Evolutionary conservation across 257 asterid species (phyloP).

Genomic region (Plectranthus barbatus): DNA sequence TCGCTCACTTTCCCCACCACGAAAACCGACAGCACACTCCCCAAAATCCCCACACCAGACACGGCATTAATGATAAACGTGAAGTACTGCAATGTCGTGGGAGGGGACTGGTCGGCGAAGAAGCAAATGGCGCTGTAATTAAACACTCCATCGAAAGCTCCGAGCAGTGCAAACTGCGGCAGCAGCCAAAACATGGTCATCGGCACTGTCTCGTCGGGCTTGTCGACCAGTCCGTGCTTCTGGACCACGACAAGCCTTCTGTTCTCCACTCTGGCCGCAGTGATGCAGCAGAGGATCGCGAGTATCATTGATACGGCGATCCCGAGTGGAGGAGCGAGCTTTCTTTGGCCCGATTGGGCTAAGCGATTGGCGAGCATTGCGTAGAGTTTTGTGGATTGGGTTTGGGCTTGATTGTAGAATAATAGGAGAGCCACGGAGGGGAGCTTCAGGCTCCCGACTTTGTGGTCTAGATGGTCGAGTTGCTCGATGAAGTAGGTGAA

Average conservation of each 20-base stretch:
- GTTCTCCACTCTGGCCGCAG: slow-evolving; percentile 41
- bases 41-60: slow-evolving; percentile 23
- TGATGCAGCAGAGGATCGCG: slow-evolving; percentile 33
- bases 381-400: neutral
- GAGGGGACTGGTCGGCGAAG: slow-evolving; percentile 27
- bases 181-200: slow-evolving; percentile 45
- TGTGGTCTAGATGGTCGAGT: slow-evolving; percentile 15
- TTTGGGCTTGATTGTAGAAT: slow-evolving; percentile 24
- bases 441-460: slow-evolving; percentile 18
- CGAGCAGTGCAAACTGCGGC: slow-evolving; percentile 32
- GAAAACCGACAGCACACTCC: slow-evolving; percentile 22
- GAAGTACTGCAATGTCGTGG: slow-evolving; percentile 2
- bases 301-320: slow-evolving; percentile 26
- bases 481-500: too few species aligned
- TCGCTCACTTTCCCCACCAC: slow-evolving; percentile 36
- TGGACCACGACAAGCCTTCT: slow-evolving; percentile 27
- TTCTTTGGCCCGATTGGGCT: neutral
- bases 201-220: slow-evolving; percentile 26
- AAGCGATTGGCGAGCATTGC: neutral
- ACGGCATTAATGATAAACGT: slow-evolving; percentile 1
- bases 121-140: slow-evolving; percentile 8
- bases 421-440: slow-evolving; percentile 14
- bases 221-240: slow-evolving; percentile 26
- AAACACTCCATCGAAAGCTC: slow-evolving; percentile 17
- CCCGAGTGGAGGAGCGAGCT: slow-evolving; percentile 24